Percentiles rank a stretch among this genome's conserved stretches.
These are phyloP conservation scores for Penicillium sp. DNA, from an alignment of 2,329 filamentous ascomycete genomes.

Conservation along the genomic window DNA sequence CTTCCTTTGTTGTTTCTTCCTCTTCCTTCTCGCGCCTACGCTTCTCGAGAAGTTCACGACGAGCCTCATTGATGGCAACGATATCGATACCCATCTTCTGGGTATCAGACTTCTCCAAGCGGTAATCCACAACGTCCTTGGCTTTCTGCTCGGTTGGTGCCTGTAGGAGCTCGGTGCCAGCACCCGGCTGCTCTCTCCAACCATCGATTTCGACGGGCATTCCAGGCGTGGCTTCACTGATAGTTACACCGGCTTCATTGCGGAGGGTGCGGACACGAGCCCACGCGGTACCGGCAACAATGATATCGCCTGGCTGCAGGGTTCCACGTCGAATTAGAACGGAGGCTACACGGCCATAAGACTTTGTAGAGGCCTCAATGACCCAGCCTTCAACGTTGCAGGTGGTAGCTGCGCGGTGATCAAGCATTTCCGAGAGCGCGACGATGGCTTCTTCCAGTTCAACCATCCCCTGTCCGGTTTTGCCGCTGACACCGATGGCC, in stretches of 20 bases:
- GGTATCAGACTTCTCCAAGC: conserved; percentile 69
- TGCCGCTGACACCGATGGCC: conserved; percentile 85
- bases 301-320: conserved; percentile 72
- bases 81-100: conserved; percentile 66
- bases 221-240: conserved; percentile 76
- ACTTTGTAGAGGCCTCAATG: conserved; percentile 85
- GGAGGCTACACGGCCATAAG: conserved; percentile 80
- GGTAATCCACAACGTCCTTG: conserved; percentile 73
- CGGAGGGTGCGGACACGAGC: conserved; percentile 78
- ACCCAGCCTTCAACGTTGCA: conserved; percentile 89
- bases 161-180: conserved; percentile 85
- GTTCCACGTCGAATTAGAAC: conserved; percentile 87
- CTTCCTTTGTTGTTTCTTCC: conserved; percentile 36
- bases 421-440: conserved; percentile 82
- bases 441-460: conserved; percentile 89
- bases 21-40: conserved; percentile 37
- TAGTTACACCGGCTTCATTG: conserved; percentile 75
- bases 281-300: conserved; percentile 88
- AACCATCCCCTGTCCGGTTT: conserved; percentile 87
- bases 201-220: conserved; percentile 90
- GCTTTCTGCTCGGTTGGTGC: conserved; percentile 76
- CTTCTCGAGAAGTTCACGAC: conserved; percentile 60
- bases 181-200: conserved; percentile 84
- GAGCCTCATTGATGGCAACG: conserved; percentile 71
- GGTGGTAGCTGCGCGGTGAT: conserved; percentile 76